A percentile compares a stretch with the other conserved stretches of the same genome.
Conservation (phyloP, 306 rosid species). For the Citrullus mucosospermus region DNA sequence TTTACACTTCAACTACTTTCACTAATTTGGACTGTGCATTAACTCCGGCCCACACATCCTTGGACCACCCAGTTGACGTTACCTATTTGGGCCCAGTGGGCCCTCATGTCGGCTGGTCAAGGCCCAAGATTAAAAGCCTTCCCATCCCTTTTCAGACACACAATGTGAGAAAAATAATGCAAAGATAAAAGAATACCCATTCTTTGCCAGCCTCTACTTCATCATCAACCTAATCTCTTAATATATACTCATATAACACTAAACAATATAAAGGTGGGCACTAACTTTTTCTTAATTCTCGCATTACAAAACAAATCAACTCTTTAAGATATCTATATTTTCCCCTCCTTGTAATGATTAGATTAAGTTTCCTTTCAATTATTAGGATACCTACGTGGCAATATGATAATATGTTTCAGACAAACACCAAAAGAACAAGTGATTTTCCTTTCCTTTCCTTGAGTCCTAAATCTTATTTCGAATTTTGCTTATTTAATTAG, state of each 20-base stretch:
- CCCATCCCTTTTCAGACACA: constrained; percentile 4
- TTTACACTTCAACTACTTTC: not conserved
- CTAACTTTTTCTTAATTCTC: not conserved
- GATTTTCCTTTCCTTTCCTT: not conserved
- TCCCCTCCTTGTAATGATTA: not conserved
- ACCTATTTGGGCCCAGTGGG: constrained; percentile 6
- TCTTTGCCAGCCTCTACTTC: not conserved
- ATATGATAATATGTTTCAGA: not conserved
- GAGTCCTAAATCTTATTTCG: not conserved
- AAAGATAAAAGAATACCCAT: not conserved
- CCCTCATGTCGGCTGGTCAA: constrained; percentile 77
- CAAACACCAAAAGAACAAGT: not conserved
- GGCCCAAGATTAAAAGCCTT: constrained; percentile 19
- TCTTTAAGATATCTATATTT: not conserved
- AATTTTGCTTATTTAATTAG: not conserved
- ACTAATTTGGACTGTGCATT: constrained; percentile 5
- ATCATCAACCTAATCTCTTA: constrained; percentile 4
- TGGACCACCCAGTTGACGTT: constrained; percentile 40
- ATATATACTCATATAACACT: not conserved
- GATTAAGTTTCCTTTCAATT: not conserved
- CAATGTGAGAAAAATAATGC: constrained; percentile 2
- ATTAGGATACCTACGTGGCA: constrained; percentile 6
- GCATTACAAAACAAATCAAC: not conserved
- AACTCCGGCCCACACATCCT: constrained; percentile 12
- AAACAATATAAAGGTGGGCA: not conserved